phyloP scores from a whole-genome alignment of 768 basidiomycete genomes.

The Podaxis sp. region DNA sequence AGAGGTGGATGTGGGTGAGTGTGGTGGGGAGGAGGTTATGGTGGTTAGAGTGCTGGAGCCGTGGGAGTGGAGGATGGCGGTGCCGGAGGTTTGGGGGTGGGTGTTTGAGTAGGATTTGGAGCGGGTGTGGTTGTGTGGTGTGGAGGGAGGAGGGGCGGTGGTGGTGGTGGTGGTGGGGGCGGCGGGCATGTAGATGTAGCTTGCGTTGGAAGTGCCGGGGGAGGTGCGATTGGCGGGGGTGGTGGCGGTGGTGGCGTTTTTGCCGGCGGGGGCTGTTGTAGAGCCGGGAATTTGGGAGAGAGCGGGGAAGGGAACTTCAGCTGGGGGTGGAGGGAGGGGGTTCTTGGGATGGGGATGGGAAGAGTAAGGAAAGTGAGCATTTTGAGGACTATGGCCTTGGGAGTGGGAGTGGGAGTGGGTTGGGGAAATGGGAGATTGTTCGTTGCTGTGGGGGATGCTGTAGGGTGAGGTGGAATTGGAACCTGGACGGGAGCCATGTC shows the following conservation, averaged over 20 bases:
- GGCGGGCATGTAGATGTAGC: slow-evolving; percentile 13
- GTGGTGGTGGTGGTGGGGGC: slow-evolving; percentile 14
- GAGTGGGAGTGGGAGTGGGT: slow-evolving; percentile 4
- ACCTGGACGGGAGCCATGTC: slow-evolving; percentile 14
- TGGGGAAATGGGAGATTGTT: slow-evolving; percentile 2
- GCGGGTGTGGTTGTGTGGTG: slow-evolving; percentile 16
- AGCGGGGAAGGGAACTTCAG: background rate
- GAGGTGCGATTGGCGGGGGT: background rate
- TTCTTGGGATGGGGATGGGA: slow-evolving; percentile 1
- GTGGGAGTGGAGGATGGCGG: background rate
- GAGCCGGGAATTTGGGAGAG: background rate
- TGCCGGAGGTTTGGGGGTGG: slow-evolving; percentile 25
- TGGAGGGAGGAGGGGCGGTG: slow-evolving; percentile 14
- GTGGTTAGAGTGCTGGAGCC: background rate
- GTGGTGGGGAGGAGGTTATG: slow-evolving; percentile 1
- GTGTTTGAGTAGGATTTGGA: slow-evolving; percentile 22
- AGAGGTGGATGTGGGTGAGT: background rate
- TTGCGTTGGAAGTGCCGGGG: background rate
- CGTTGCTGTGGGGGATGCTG: background rate
- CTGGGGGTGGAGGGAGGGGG: background rate
- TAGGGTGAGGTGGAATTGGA: slow-evolving; percentile 9
- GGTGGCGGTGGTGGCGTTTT: background rate
- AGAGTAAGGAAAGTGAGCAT: slow-evolving; percentile 1
- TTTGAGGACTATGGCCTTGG: slow-evolving; percentile 8
- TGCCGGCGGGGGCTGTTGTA: background rate